Evolutionary conservation across 2,329 filamentous ascomycete genomes (phyloP), one percentile per base, ranked within the genome.

Genomic region (Colletotrichum magnum): DNA sequence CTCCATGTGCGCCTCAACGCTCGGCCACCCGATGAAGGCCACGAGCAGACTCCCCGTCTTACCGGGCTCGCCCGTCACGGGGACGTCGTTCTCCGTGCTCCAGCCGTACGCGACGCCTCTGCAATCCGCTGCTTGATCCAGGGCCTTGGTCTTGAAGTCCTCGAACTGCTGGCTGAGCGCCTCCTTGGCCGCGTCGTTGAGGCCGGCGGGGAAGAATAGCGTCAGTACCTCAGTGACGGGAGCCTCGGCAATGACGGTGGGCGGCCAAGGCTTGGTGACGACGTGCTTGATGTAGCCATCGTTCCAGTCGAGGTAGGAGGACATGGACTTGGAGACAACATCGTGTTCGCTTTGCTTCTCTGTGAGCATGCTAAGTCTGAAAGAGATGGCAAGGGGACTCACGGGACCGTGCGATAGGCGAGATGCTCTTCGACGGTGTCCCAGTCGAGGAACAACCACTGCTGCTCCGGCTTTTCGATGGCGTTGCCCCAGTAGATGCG

Each of bases 241-340:
- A 0, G 61, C 58, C 13, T 51, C 28, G 3, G 64, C 32, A 5
- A 70, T 57, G 6, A 66, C 57, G 1, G 28, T 26, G 5, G 54
- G 58, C 12, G 36, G 59, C 51, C 41, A 59, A 36, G 54, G 57
- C 16, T 66, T 32, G 2, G 79, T 80, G 16, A 83, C 82, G 32
- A 85, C 85, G 9, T 80, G 79, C 76, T 81, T 83, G 76, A 85
- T 81, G n/a, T 50, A 48, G 21, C 26, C 58, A 9, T 50, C 26
- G 12, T 2, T 21, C 15, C 6, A 41, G 41, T 62, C 43, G 21
- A 62, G 51, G n/a, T 51, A 57, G 1, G 21, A 12, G 1, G 12
- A 26, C n/a, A 67, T 24, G 24, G n/a, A 32, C 7, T 32, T 4
- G 16, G n/a, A n/a, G 3, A 69, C 45, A 18, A 53, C n/a, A 0